phyloP scores from a whole-genome alignment of 2,329 filamentous ascomycete genomes.

The Diaporthe humulicola region DNA sequence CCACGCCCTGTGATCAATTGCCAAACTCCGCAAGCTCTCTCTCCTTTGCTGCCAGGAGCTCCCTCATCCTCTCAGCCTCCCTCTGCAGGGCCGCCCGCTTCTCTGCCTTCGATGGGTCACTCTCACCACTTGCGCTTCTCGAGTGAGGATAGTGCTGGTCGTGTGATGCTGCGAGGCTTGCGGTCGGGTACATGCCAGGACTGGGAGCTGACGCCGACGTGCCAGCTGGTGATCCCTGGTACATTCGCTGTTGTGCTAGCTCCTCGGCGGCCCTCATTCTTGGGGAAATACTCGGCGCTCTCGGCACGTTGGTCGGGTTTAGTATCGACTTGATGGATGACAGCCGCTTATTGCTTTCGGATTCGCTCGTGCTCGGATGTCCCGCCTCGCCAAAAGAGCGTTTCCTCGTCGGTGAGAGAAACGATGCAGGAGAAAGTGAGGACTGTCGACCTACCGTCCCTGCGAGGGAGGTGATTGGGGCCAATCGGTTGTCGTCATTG shows the following conservation, averaged over 20 bases:
- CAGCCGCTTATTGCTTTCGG: constrained; percentile 70
- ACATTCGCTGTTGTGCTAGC: constrained; percentile 56
- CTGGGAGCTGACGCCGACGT: constrained; percentile 57
- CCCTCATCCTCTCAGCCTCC: constrained; percentile 83
- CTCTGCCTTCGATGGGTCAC: constrained; percentile 69
- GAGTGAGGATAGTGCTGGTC: constrained; percentile 36
- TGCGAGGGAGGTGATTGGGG: constrained; percentile 65
- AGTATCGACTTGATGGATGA: constrained; percentile 84
- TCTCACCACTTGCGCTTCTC: constrained; percentile 55
- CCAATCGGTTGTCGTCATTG: constrained; percentile 69
- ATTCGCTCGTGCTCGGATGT: constrained; percentile 45
- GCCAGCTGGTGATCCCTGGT: constrained; percentile 58
- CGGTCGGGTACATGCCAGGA: constrained; percentile 54
- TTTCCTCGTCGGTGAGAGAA: constrained; percentile 72
- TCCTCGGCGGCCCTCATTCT: constrained; percentile 46
- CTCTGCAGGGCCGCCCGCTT: constrained; percentile 75
- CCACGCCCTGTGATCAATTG: not conserved
- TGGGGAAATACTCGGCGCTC: constrained; percentile 42
- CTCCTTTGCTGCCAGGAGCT: constrained; percentile 80
- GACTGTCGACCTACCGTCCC: constrained; percentile 63
- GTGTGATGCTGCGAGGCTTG: constrained; percentile 46
- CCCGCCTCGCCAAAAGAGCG: constrained; percentile 76
- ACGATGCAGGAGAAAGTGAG: constrained; percentile 72
- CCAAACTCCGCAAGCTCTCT: constrained; percentile 71
- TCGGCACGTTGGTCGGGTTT: constrained; percentile 62